These are phyloP conservation scores for Citrus trifoliata DNA, from an alignment of 345 rosid species.

Conservation along the genomic window DNA sequence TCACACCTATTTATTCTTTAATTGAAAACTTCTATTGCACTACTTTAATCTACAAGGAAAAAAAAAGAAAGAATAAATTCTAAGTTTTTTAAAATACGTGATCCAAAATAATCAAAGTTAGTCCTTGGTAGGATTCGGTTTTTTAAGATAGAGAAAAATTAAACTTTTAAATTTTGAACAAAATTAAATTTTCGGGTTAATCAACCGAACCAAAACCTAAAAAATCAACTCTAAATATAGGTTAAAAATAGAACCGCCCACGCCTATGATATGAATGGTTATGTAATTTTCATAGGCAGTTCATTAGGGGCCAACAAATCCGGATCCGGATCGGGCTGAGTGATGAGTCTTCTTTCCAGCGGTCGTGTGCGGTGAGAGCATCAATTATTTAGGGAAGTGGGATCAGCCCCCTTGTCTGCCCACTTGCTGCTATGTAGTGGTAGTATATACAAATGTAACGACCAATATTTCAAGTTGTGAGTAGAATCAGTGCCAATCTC, in stretches of 20 bases:
- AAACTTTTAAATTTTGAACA: too few relatives aligned
- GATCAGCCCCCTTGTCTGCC: slow-evolving; percentile 13
- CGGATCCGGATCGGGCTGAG: neutral
- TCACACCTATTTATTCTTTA: accelerated
- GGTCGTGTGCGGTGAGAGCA: neutral
- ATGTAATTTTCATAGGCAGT: too few relatives aligned
- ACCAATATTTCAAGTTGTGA: neutral
- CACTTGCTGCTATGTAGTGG: slow-evolving; percentile 9
- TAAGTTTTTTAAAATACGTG: too few relatives aligned
- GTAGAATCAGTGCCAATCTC: neutral
- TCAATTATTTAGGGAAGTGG: slow-evolving; percentile 6
- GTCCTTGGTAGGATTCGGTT: too few relatives aligned
- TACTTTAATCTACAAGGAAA: accelerated
- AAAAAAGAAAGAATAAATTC: accelerated
- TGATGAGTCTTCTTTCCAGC: neutral
- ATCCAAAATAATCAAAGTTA: too few relatives aligned
- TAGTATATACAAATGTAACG: neutral
- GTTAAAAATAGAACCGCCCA: too few relatives aligned
- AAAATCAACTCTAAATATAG: too few relatives aligned
- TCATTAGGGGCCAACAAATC: too few relatives aligned
- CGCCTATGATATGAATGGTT: too few relatives aligned
- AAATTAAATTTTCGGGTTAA: too few relatives aligned
- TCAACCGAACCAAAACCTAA: too few relatives aligned
- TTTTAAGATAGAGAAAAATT: too few relatives aligned
- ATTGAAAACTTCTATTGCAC: accelerated